Percentiles rank a stretch among this genome's conserved stretches.
phyloP scores from a whole-genome alignment of 2,329 filamentous ascomycete genomes.

The Aspergillus pseudoglaucus region DNA sequence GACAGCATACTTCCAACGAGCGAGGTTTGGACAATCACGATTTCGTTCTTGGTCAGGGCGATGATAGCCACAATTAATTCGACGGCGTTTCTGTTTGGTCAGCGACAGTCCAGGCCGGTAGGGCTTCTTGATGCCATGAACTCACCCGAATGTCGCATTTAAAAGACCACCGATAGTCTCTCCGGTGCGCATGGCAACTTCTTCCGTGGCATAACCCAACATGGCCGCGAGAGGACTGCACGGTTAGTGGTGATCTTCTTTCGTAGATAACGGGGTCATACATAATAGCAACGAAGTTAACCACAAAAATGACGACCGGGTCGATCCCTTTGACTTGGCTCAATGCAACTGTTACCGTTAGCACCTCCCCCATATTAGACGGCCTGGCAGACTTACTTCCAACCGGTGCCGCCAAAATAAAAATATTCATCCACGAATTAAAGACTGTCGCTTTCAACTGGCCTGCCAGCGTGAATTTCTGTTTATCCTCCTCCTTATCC shows the following conservation, averaged over 20 bases:
- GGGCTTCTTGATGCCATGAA: too few species aligned
- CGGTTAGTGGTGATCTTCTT: constrained; percentile 1
- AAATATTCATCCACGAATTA: constrained; percentile 78
- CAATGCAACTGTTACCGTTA: constrained; percentile 49
- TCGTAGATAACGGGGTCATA: constrained; percentile 10
- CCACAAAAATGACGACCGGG: constrained; percentile 64
- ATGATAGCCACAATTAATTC: constrained; percentile 86
- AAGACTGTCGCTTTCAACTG: constrained; percentile 62
- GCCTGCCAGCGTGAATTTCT: constrained; percentile 31
- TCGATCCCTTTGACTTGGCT: constrained; percentile 55
- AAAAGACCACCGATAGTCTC: constrained; percentile 83
- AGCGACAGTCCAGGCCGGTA: neutral
- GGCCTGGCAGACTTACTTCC: constrained; percentile 46
- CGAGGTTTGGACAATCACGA: constrained; percentile 85
- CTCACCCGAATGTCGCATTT: constrained; percentile 74
- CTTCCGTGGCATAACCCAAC: constrained; percentile 82
- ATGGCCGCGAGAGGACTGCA: constrained; percentile 68
- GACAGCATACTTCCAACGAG: constrained; percentile 87
- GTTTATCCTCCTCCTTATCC: constrained; percentile 12
- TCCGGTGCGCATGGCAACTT: constrained; percentile 66
- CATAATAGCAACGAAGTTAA: constrained; percentile 93
- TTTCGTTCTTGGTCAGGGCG: constrained; percentile 65
- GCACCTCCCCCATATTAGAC: neutral
- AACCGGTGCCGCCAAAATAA: constrained; percentile 70
- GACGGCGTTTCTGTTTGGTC: constrained; percentile 61